Base-by-base conservation (phyloP, 1,284 basidiomycete genomes). In the Ganoderma lucidum region DNA sequence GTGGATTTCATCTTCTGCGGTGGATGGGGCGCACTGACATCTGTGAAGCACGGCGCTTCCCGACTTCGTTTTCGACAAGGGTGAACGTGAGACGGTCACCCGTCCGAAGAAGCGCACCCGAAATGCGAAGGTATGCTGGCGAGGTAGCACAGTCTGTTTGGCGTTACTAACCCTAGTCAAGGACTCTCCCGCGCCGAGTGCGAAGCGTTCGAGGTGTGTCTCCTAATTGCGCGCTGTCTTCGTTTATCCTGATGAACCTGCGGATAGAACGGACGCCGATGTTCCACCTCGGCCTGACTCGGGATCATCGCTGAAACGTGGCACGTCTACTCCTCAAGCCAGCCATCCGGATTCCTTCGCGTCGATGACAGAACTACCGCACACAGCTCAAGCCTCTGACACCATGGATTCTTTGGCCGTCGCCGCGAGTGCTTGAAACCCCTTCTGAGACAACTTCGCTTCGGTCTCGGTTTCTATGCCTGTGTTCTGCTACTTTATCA, bases 51-150 rank as follows among this genome's bases (percentile, higher is more conserved):
- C 92, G 63, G 83, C 85, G 15, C 83, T 96, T 64, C 95, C 95
- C 19, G 93, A 95, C 73, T 89, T 92, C 73, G 93, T 96, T 35
- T 96, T 95, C 75, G 95, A 94, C 64, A 86, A 87, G 63, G 93
- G 93, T 65, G 92, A 92, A 80, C 90, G 91, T 28, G 72, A 73
- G 32, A 70, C 66, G 17, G 66, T 45, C 2, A 23, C 61, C 17
- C 61, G 66, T 17, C 53, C 68, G 44, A 73, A 71, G 66, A 73
- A 73, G 55, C 72, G 72, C 15, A 63, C 44, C 12, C 64, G 70
- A 59, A 53, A 64, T 62, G 14, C 41, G 14, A 73, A 73, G 72
- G 72, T 65, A 67, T 70, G 70, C 66, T 2, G 42, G 17, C 32
- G n/a, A 61, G 44, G n/a, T 28, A 23, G 9, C 41, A 8, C 35